Evolutionary conservation across 2,329 filamentous ascomycete species (phyloP), one percentile per base, ranked within the genome.

Genomic region (Neofusicoccum cordaticola): DNA sequence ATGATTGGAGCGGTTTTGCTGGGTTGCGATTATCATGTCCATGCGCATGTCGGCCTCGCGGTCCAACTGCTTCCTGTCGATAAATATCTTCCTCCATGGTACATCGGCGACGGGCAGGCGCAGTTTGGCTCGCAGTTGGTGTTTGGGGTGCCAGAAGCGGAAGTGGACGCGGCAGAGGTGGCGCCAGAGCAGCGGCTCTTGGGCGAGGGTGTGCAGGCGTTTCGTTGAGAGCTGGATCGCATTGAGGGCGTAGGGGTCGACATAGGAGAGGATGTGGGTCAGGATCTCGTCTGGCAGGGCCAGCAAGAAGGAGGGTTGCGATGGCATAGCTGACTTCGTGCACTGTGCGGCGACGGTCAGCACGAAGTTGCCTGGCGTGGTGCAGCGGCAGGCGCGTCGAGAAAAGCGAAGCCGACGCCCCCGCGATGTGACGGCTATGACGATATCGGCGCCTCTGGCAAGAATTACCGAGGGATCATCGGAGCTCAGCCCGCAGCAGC

Each of bases 221-320:
- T 81, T 86, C 22, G 86, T 91, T 11, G 90, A 82, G 31, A 81
- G 69, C 84, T 89, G 72, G 77, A 86, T 73, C 79, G 81, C 77
- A 48, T 84, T 75, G 37, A 85, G 79, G 44, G 81, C 81, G 50
- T 70, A 70, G 8, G 85, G 83, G 56, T 82, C 79, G 58, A 87
- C 80, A 72, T 87, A 87, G 67, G 84, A 82, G 69, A 97, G 83
- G 69, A 98, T 90, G 62, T 88, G 85, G 73, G 92, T 87, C 71
- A 98, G 83, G 67, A 98, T 86, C 80, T 99, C 95, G 77, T 94
- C 90, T 45, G 93, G 93, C 41, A 95, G 81, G 1, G 52, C 44
- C 52, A 51, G 53, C 17, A 64, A 22, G 45, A 42, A 57, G 4
- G 51, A 22, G 22, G 17, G 31, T 4, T 48, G 22, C 11, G 48